A percentile compares a stretch with the other conserved stretches of the same genome.
Conservation (phyloP, 208 protist species). For the Acanthamoeba triangularis region DNA sequence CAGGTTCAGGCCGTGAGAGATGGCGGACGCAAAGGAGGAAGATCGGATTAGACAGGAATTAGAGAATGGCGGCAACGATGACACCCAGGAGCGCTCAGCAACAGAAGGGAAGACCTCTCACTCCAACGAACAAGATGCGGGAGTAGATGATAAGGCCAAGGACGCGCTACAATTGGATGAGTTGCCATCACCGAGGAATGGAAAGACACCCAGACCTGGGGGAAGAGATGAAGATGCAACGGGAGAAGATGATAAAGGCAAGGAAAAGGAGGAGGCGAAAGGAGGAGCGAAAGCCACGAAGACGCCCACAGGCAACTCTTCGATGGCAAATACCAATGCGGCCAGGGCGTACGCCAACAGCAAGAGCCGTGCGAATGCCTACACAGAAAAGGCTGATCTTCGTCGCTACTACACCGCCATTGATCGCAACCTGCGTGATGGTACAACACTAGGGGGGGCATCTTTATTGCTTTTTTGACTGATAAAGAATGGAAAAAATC, state of each 20-base stretch:
- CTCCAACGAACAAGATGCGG: background rate
- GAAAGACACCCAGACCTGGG: background rate
- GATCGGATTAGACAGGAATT: slow-evolving; percentile 30
- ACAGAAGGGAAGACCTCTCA: background rate
- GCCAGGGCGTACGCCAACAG: no score
- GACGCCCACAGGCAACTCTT: background rate
- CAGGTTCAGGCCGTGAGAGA: background rate
- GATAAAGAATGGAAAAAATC: no score
- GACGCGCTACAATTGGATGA: background rate
- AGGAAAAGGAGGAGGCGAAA: background rate
- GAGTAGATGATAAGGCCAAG: background rate
- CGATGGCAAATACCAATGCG: background rate
- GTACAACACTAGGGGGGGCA: background rate
- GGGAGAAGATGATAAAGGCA: background rate
- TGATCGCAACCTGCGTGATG: slow-evolving; percentile 53
- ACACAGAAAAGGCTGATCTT: slow-evolving; percentile 53
- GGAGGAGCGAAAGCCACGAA: background rate
- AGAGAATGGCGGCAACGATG: background rate
- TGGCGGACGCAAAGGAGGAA: background rate
- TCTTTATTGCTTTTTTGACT: no score
- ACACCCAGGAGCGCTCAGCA: background rate
- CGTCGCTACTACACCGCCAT: slow-evolving; percentile 72
- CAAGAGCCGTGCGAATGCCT: slow-evolving; percentile 41
- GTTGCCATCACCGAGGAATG: background rate
- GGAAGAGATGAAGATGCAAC: background rate